Percentiles rank a stretch among this genome's conserved stretches.
These are phyloP conservation scores for Coprinopsis sp. DNA, from an alignment of 768 basidiomycete genomes.

Conservation along the genomic window DNA sequence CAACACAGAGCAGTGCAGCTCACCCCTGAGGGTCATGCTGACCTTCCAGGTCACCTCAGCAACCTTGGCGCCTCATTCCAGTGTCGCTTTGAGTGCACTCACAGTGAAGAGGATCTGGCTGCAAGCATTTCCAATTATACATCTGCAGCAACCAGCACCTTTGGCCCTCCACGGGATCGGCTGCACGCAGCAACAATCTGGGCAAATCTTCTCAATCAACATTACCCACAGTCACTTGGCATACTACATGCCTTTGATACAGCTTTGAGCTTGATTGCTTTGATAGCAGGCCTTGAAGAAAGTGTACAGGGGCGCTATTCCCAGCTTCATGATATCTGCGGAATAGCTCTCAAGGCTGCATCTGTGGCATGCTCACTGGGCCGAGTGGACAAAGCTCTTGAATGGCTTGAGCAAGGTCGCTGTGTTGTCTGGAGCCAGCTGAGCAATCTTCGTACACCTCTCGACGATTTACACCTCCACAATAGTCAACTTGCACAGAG, in stretches of 20 bases:
- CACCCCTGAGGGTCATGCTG: not conserved
- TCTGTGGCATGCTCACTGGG: constrained; percentile 10
- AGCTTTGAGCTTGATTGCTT: constrained; percentile 12
- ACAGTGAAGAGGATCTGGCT: no score
- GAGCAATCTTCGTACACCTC: constrained; percentile 15
- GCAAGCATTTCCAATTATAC: no score
- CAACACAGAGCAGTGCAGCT: not conserved
- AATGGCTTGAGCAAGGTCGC: constrained; percentile 23
- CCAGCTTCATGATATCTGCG: constrained; percentile 5
- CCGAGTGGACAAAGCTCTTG: constrained; percentile 12
- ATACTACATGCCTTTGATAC: constrained; percentile 8
- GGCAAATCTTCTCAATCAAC: not conserved
- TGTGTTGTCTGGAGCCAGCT: constrained; percentile 20
- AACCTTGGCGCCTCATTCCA: not conserved
- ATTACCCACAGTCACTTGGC: not conserved
- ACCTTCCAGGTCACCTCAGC: not conserved
- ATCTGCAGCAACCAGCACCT: no score
- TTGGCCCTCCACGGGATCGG: not conserved
- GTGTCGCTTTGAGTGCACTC: not conserved
- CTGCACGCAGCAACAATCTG: not conserved
- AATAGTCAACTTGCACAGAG: constrained; percentile 7
- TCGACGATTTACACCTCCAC: constrained; percentile 12
- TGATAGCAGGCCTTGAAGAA: constrained; percentile 15
- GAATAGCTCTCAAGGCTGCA: constrained; percentile 10
- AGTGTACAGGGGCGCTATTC: constrained; percentile 9